Evolutionary conservation across 2,329 filamentous ascomycete genomes (phyloP).

Genomic region (Microdochium paspali): DNA sequence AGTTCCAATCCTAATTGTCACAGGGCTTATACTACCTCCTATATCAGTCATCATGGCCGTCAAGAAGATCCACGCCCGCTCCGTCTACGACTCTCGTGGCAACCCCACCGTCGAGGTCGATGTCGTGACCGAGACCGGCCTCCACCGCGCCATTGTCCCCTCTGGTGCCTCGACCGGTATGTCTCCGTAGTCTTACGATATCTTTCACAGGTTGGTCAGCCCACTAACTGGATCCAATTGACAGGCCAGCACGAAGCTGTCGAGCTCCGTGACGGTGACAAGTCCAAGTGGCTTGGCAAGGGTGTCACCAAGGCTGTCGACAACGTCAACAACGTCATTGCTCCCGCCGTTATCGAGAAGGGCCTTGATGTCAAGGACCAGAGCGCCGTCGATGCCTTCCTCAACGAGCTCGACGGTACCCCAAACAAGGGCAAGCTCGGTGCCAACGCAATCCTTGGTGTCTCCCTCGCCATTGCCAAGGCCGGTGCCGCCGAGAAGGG

Average conservation of each 20-base stretch:
- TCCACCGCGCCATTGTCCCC: conserved; percentile 95
- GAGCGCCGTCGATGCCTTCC: conserved; percentile 72
- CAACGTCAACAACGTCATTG: conserved; percentile 78
- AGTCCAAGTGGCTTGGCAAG: conserved; percentile 78
- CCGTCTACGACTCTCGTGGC: conserved; percentile 95
- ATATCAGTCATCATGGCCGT: conserved; percentile 64
- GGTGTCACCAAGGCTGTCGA: conserved; percentile 78
- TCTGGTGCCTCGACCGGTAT: conserved; percentile 90
- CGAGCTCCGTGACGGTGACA: conserved; percentile 86
- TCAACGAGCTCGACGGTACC: conserved; percentile 77
- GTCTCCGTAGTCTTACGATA: conserved; percentile 23
- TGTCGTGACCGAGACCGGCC: conserved; percentile 88
- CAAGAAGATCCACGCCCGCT: conserved; percentile 83
- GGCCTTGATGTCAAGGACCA: conserved; percentile 80
- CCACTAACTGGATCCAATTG: conserved; percentile 9
- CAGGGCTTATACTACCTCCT: neutral
- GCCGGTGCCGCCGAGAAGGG: conserved; percentile 83
- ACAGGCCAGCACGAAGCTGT: conserved; percentile 81
- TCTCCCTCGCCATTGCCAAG: conserved; percentile 78
- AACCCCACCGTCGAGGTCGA: conserved; percentile 99
- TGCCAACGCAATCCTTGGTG: conserved; percentile 82
- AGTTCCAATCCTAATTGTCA: neutral
- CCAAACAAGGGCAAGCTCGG: conserved; percentile 81
- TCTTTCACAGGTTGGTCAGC: conserved; percentile 6
- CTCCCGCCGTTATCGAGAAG: conserved; percentile 73